Evolutionary conservation across 2,329 filamentous ascomycete genomes (phyloP).

Genomic region (Whalleya microplaca): DNA sequence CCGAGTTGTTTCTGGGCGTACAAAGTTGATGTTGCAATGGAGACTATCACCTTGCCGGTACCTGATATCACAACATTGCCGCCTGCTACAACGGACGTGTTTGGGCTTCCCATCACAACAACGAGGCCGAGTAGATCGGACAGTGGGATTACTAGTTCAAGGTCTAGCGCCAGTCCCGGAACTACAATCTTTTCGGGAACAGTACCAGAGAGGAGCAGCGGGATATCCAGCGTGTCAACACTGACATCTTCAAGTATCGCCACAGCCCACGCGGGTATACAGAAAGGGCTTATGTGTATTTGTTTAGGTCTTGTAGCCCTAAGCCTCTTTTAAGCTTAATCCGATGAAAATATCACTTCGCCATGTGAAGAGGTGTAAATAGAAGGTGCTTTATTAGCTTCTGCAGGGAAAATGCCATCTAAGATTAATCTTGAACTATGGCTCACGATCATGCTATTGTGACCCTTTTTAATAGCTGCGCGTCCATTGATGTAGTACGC

Average conservation of each 20-base stretch:
- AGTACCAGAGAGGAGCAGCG: slow-evolving; percentile 4
- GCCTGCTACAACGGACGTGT: slow-evolving; percentile 6
- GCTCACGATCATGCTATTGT: too few relatives aligned
- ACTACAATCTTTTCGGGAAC: slow-evolving; percentile 3
- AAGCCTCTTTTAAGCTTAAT: slow-evolving; percentile 5
- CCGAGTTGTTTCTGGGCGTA: slow-evolving; percentile 21
- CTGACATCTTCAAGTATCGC: slow-evolving; percentile 11
- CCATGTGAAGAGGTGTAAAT: too few relatives aligned
- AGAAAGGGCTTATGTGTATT: slow-evolving; percentile 7
- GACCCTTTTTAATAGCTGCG: too few relatives aligned
- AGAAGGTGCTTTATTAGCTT: too few relatives aligned
- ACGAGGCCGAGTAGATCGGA: neutral
- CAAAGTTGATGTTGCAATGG: slow-evolving; percentile 3
- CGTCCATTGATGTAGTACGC: too few relatives aligned
- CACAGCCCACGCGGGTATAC: neutral
- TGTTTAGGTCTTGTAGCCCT: slow-evolving; percentile 6
- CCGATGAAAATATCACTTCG: too few relatives aligned
- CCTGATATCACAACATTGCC: slow-evolving; percentile 15
- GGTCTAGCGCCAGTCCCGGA: neutral
- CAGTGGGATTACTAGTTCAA: neutral
- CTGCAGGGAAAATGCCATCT: too few relatives aligned
- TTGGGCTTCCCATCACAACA: slow-evolving; percentile 1
- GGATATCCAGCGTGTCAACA: neutral
- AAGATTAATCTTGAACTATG: too few relatives aligned
- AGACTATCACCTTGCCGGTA: slow-evolving; percentile 14